Base-by-base conservation (phyloP, 768 basidiomycete genomes). In the Russula vinacea region DNA sequence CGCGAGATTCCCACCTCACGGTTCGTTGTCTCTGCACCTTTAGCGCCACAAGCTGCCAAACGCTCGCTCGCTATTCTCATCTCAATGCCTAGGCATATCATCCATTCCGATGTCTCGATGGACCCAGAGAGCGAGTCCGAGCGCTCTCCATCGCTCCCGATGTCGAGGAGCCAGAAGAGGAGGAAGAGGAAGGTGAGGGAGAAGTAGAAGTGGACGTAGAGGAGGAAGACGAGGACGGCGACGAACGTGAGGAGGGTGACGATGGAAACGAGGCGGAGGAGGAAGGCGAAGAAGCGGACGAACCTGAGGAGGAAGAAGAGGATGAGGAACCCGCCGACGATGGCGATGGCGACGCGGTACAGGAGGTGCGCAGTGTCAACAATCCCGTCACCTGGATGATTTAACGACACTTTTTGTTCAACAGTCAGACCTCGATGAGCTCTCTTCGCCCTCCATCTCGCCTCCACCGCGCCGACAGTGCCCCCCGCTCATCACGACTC, bases 141-240 rank as follows among this genome's bases (percentile, higher is more conserved):
- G 57, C 53, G 37, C 62, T 60, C 14, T 67, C 66, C 14, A 39
- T 64, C 14, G 57, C 54, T 3, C 66, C 77, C 24, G 78, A 76
- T 11, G 74, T 70, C 9, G 77, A 77, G 32, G 73, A 74, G 24
- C 73, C 76, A 7, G 77, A 76, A 49, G 74, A 70, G 60, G 71
- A 68, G 11, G 70, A 73, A 5, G 65, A 69, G 4, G 71, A 73
- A 2, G 67, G 68, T 1, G 74, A 74, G 26, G 69, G 67, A 19
- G 73, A 74, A 3, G 76, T 77, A 24, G 74, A 75, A 2, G 79
- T 77, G 51, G 79, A 79, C 10, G 77, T 70, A 3, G 77, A 79
- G 56, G 81, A 78, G 24, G 72, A 71, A 44, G 71, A 72, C 8
- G 74, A 73, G 1, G 63, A 51, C 7, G 63, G 17, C 3, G 56